Base-by-base conservation (phyloP, 2,329 filamentous ascomycete species). In the Stachybotrys echinatus region DNA sequence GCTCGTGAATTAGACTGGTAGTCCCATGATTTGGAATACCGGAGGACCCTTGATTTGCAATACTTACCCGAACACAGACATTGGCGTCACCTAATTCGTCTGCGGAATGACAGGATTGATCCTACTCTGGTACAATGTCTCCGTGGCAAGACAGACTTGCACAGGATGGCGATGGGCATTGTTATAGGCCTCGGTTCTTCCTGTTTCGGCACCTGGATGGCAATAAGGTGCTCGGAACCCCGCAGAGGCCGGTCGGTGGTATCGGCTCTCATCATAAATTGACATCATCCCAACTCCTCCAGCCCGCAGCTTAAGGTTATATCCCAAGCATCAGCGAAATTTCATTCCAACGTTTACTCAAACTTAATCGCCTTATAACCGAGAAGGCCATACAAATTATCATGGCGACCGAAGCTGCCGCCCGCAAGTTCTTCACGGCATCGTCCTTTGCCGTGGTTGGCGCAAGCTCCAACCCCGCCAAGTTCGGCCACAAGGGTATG, bases 401-500 rank as follows among this genome's bases (percentile, higher is more conserved):
- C 38, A 83, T 83, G 79, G 69, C 78, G 20, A 88, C 88, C 73
- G 85, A 91, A 65, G 76, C 83, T 44, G 81, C 87, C 43, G 84
- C 90, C 43, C 84, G 83, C 55, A 77, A 78, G 12, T 96, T 96
- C 77, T 95, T 96, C 74, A 77, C 82, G 4, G 87, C 86, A 7
- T 81, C 86, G 22, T 76, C 80, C 57, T 96, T 92, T 67, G 92
- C 92, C 51, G 92, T 96, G 23, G 90, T 92, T 19, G 92, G 92
- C 60, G 92, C 92, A 37, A 92, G 87, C 65, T 88, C 88, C 48
- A 90, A 95, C 70, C 76, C 87, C 39, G 74, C 77, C 64, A 96
- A 96, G 68, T 96, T 88, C 63, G 92, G 94, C 21, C 87, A 96
- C 69, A 92, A 90, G 74, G 84, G 91, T 92, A 68, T 51, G 73